Conservation (phyloP, 768 basidiomycete species). For the Antrodiella citrinella region DNA sequence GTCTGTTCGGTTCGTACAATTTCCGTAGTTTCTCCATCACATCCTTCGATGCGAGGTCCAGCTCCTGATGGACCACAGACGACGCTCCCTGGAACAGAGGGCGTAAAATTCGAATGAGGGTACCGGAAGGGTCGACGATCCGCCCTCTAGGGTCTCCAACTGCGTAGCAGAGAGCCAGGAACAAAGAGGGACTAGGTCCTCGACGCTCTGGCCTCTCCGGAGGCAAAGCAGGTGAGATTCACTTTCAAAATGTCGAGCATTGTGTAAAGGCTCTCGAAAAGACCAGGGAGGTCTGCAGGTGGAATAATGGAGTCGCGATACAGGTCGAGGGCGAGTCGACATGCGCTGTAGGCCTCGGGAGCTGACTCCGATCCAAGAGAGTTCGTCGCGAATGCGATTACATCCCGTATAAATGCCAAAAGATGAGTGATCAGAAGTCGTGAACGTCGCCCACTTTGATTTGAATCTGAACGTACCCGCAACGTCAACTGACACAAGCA, state of each 20-base stretch:
- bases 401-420: not conserved
- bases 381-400: not conserved
- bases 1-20: not conserved
- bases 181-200: not conserved
- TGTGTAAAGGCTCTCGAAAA: not conserved
- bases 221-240: not conserved
- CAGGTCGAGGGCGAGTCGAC: not conserved
- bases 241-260: not conserved
- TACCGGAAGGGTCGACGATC: not conserved
- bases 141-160: not conserved
- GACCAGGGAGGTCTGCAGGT: not conserved
- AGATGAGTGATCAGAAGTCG: not conserved
- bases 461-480: not conserved
- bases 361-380: too few species aligned
- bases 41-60: not conserved
- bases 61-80: not conserved
- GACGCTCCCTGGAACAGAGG: not conserved
- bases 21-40: not conserved
- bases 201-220: not conserved
- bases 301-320: not conserved
- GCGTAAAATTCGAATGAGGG: not conserved
- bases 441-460: not conserved
- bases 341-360: not conserved
- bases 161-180: not conserved
- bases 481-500: not conserved